These are phyloP conservation scores for Colletotrichum sp. DNA, from an alignment of 2,329 filamentous ascomycete species.

Conservation along the genomic window DNA sequence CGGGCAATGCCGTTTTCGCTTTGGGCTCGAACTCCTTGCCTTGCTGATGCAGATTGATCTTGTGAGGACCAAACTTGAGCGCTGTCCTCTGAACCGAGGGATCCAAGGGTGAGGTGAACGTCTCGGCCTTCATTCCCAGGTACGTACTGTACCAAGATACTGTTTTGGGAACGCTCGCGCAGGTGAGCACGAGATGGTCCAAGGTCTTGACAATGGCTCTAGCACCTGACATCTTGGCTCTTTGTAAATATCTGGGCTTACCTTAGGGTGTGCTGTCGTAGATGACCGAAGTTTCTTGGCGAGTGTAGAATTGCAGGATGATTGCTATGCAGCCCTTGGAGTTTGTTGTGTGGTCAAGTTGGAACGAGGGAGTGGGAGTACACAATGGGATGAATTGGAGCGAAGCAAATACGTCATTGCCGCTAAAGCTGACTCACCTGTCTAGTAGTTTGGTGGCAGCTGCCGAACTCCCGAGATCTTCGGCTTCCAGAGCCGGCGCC, in stretches of 20 bases:
- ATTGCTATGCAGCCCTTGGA: not conserved
- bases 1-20: slow-evolving; percentile 55
- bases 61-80: slow-evolving; percentile 61
- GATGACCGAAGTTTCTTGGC: not conserved
- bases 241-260: not conserved
- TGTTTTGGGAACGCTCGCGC: slow-evolving; percentile 52
- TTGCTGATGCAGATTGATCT: slow-evolving; percentile 65
- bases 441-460: not conserved
- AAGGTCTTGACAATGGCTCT: slow-evolving; percentile 46
- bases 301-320: not conserved
- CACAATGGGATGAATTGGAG: not conserved
- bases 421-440: not conserved
- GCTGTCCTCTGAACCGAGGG: slow-evolving; percentile 49
- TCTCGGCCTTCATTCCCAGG: slow-evolving; percentile 61
- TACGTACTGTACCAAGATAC: slow-evolving; percentile 58
- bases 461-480: slow-evolving; percentile 2
- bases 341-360: not conserved
- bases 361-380: not conserved
- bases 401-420: not conserved
- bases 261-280: not conserved
- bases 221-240: not conserved
- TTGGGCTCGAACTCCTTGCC: slow-evolving; percentile 67
- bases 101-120: slow-evolving; percentile 48
- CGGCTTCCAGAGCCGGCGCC: not conserved
- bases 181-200: slow-evolving; percentile 67